phyloP scores from a whole-genome alignment of 108 stramenopile species.

The Cyclostephanos tholiformis region DNA sequence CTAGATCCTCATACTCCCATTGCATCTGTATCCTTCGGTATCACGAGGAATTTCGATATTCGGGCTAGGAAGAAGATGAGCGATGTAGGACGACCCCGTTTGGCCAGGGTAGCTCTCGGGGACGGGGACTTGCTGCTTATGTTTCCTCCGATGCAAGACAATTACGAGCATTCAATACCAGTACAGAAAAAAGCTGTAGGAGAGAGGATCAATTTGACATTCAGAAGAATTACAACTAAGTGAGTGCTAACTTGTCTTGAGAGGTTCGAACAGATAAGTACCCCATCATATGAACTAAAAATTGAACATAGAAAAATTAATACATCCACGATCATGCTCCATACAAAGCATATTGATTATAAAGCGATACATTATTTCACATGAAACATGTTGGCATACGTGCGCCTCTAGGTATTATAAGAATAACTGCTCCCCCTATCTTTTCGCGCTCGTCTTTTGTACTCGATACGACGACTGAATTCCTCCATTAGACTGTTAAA shows the following conservation, averaged over 20 bases:
- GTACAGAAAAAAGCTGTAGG: constrained; percentile 38
- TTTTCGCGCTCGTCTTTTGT: constrained; percentile 38
- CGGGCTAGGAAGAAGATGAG: constrained; percentile 25
- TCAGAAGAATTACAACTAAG: constrained; percentile 21
- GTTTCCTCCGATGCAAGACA: constrained; percentile 44
- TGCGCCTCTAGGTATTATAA: too few species aligned
- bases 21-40: constrained; percentile 38
- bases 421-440: not conserved
- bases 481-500: constrained; percentile 65
- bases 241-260: too few species aligned
- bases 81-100: constrained; percentile 19
- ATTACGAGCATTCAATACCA: constrained; percentile 42
- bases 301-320: too few species aligned
- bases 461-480: constrained; percentile 81
- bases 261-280: too few species aligned
- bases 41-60: constrained; percentile 43
- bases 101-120: constrained; percentile 32
- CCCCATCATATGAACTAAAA: too few species aligned
- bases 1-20: constrained; percentile 30
- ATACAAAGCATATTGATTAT: too few species aligned
- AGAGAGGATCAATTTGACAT: constrained; percentile 45
- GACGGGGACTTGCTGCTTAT: constrained; percentile 43
- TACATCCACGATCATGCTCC: too few species aligned
- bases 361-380: too few species aligned
- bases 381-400: too few species aligned